Conservation (phyloP, 1,284 basidiomycete genomes). For the Irpex sp. region DNA sequence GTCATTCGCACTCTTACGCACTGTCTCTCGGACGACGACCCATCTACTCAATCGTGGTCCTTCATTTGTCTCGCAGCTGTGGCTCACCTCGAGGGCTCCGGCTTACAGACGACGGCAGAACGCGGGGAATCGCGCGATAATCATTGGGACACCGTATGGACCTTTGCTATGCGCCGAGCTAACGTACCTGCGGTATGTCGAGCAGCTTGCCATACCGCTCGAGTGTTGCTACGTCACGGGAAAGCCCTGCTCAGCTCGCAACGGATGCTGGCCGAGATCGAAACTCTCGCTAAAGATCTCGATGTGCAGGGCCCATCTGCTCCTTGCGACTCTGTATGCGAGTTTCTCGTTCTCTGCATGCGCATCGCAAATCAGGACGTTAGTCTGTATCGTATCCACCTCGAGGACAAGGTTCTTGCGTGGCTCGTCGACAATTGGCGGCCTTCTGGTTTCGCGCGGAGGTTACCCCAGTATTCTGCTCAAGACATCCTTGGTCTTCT, state of each 20-base stretch:
- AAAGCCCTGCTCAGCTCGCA: conserved; percentile 48
- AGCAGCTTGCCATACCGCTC: conserved; percentile 77
- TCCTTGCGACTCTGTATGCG: conserved; percentile 84
- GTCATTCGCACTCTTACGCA: conserved; percentile 55
- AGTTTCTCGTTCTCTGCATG: conserved; percentile 69
- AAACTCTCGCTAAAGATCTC: conserved; percentile 72
- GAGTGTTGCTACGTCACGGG: conserved; percentile 45
- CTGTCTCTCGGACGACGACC: conserved; percentile 64
- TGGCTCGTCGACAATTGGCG: conserved; percentile 85
- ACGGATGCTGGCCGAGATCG: conserved; percentile 65
- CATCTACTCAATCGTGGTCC: conserved; percentile 73
- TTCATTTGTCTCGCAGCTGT: conserved; percentile 77
- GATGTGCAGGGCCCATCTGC: conserved; percentile 84
- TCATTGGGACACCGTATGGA: conserved; percentile 80
- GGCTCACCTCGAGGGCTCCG: conserved; percentile 35
- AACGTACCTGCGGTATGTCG: conserved; percentile 67
- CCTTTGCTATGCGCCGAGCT: conserved; percentile 72
- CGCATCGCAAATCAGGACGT: conserved; percentile 73
- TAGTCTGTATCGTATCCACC: conserved; percentile 71
- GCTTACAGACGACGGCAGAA: neutral
- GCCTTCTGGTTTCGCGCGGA: conserved; percentile 24
- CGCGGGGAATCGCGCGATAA: conserved; percentile 12
- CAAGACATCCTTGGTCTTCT: conserved; percentile 65
- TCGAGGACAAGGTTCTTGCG: conserved; percentile 79
- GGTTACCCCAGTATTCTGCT: conserved; percentile 47